Evolutionary conservation across 805 yeast species (phyloP), one percentile per base, ranked within the genome.

Genomic region (Tetrapisispora namnaoensis): DNA sequence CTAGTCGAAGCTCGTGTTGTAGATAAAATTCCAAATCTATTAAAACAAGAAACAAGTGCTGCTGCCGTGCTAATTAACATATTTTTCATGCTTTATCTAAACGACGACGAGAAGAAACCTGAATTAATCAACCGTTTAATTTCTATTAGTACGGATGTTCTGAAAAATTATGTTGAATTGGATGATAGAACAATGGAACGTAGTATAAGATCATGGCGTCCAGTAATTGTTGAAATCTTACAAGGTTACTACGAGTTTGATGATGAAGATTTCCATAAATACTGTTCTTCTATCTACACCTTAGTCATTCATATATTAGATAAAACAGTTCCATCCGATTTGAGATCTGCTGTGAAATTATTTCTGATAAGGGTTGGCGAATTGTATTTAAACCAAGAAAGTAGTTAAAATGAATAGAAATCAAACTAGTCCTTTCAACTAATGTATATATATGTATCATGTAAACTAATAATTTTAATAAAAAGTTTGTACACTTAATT

Each of bases 1-100:
- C 71, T 93, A 39, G 90, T 95, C 82, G 86, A 88, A 59, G 86
- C 93, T 3, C 96, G 96, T 1, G 82, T 89, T 38, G 91, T 90
- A 68, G 95, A 88, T 59, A 83, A 90, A 61, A 75, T 91, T 48
- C 99, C 99, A 20, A 95, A 93, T 58, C 70, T 93, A 57, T 70
- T 90, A 57, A 86, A 86, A 58, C 99, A 95, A 67, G 99, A 95
- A 66, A 82, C 95, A 0, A 79, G 88, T 35, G 80, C 96, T 0
- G 83, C 95, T 1, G 91, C 95, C 1, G 95, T 89, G 1, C 85
- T 82, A 63, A 80, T 91, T 53, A 81, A 83, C 57, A 76, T 90
- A 42, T 73, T 86, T 72, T 86, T 91, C 73, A 76, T 84, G 58
- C 70, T 91, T 60, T 89, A 87, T 64, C 52, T 65, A 52, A 65